Evolutionary conservation across 352 stramenopile genomes (phyloP).

Genomic region (Globisporangium paroecandrum): DNA sequence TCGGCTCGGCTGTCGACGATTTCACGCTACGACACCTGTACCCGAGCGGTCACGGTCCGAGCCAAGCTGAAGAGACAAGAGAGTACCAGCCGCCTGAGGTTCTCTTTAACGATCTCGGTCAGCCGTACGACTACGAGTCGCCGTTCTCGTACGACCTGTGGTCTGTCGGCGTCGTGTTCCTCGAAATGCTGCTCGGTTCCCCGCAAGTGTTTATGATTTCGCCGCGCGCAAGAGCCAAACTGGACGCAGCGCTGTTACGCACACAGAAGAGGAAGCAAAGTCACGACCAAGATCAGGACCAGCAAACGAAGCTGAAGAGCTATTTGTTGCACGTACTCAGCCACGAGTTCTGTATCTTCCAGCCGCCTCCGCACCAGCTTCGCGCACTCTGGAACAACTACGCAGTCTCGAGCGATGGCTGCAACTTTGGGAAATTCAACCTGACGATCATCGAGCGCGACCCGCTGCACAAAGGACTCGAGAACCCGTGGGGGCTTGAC

Average conservation of each 20-base stretch:
- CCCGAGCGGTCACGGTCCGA: conserved; percentile 51
- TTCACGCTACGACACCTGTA: conserved; percentile 80
- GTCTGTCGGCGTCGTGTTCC: conserved; percentile 93
- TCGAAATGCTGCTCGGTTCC: conserved; percentile 95
- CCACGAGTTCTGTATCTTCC: conserved; percentile 84
- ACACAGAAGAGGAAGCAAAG: conserved; percentile 13
- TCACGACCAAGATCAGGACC: conserved; percentile 10
- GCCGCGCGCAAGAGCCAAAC: conserved; percentile 83
- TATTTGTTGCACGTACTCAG: conserved; percentile 80
- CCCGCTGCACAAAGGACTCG: conserved; percentile 87
- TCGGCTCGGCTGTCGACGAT: conserved; percentile 84
- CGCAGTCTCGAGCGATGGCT: conserved; percentile 73
- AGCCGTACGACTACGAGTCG: conserved; percentile 54
- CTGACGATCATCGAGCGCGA: conserved; percentile 88
- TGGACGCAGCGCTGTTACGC: conserved; percentile 78
- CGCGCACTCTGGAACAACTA: conserved; percentile 62
- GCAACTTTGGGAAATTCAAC: conserved; percentile 90
- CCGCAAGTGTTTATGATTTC: conserved; percentile 85
- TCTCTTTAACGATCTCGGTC: conserved; percentile 54
- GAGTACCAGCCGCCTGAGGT: conserved; percentile 95
- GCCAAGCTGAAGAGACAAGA: conserved; percentile 89
- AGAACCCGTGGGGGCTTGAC: conserved; percentile 81
- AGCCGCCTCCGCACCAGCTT: conserved; percentile 52
- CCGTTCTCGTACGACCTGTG: conserved; percentile 88
- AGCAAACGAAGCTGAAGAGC: conserved; percentile 42